Base-by-base conservation (phyloP, 768 basidiomycete genomes). In the Russula sp. region DNA sequence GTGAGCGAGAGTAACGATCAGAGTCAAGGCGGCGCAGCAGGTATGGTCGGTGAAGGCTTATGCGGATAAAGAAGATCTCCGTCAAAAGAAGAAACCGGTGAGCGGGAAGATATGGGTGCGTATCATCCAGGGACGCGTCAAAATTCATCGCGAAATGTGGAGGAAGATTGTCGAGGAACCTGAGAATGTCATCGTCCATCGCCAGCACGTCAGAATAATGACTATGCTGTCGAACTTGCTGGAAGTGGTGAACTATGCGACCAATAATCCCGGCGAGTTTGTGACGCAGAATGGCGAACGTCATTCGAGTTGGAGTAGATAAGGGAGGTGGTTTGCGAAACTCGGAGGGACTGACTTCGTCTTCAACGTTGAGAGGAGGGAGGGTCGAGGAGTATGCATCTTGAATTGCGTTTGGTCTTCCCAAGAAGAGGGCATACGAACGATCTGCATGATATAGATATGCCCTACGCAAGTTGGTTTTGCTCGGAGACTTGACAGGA, bases 371-470 rank as follows among this genome's bases (percentile, higher is more conserved):
- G 52, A 84, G 80, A 13, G 91, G 91, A 6, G 84, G 79, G 55
- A 82, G 79, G 0, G 93, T 91, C 44, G 92, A 94, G 6, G 90
- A 89, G 72, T 92, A 95, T 57, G 86, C 87, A 68, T 93, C 90
- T 70, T 93, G 89, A 55, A 97, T 95, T 18, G 90, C 88, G 68
- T 87, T 87, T 4, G 94, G 94, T 66, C 94, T 81, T 40, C 94
- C 94, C 18, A 96, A 78, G n/a, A 94, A 87, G 69, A 96, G 80
- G 14, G 93, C 92, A 73, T 91, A 94, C 11, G 93, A 91, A 54
- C 92, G 85, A 74, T 97, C 94, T 4, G 94, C 94, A 71, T 98
- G 94, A 71, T 96, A 95, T 1, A 97, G 76, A 72, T 92, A 91
- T 4, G 91, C 88, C 90, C 89, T 88, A 73, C 49, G 42, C 39